phyloP scores from a whole-genome alignment of 805 yeast species.

The Kluyveromyces nonfermentans region DNA sequence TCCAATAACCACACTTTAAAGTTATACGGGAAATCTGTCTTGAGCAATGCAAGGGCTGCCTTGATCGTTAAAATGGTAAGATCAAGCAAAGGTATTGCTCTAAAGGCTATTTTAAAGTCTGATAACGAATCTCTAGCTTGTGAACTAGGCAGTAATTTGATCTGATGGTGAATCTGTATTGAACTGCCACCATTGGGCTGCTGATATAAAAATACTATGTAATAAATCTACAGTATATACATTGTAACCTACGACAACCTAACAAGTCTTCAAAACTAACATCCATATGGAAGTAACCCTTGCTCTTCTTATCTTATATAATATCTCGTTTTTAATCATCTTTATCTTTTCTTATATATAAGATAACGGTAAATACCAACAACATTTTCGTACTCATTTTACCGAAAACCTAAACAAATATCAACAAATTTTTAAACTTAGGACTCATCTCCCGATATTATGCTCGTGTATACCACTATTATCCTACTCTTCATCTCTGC shows the following conservation, averaged over 20 bases:
- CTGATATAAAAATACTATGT: no score
- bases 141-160: slow-evolving; percentile 22
- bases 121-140: slow-evolving; percentile 33
- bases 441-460: neutral
- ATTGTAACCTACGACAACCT: no score
- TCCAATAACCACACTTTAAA: slow-evolving; percentile 59
- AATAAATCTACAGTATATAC: no score
- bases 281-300: no score
- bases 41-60: slow-evolving; percentile 33
- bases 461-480: neutral
- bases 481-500: neutral
- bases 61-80: slow-evolving; percentile 48
- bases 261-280: no score
- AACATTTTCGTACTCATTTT: no score
- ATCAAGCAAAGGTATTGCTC: slow-evolving; percentile 38
- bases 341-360: neutral
- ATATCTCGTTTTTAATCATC: no score
- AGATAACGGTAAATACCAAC: neutral
- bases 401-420: neutral
- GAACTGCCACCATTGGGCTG: no score
- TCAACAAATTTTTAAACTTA: neutral
- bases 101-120: slow-evolving; percentile 52
- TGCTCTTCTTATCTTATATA: no score
- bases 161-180: no score
- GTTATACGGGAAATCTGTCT: slow-evolving; percentile 64